These are phyloP conservation scores for Sistotremastrum suecicum DNA, from an alignment of 768 basidiomycete species.

Conservation along the genomic window DNA sequence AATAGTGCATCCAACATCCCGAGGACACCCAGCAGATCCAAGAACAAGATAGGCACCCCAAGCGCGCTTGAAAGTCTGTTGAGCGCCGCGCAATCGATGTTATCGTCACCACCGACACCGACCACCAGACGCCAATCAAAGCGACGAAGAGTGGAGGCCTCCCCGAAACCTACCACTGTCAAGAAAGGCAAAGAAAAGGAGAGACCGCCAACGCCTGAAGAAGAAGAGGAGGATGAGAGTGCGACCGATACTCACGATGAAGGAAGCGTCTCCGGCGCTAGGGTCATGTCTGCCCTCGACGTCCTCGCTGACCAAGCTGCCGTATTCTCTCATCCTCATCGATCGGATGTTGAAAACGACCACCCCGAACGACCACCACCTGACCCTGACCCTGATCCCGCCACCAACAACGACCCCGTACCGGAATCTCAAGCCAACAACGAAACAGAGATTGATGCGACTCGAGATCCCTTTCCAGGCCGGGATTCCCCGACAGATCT, in stretches of 20 bases:
- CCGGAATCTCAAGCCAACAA: slow-evolving; percentile 10
- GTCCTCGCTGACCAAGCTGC: slow-evolving; percentile 66
- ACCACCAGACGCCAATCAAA: slow-evolving; percentile 26
- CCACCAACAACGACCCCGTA: neutral
- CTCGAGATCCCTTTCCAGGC: slow-evolving; percentile 16
- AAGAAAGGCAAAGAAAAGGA: slow-evolving; percentile 2
- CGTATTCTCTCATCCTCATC: slow-evolving; percentile 23
- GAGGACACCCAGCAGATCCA: slow-evolving; percentile 9
- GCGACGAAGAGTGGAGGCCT: slow-evolving; percentile 14
- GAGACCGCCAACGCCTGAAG: neutral
- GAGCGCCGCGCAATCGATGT: slow-evolving; percentile 45
- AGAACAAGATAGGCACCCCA: neutral
- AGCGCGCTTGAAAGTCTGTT: slow-evolving; percentile 47
- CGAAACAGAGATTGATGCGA: slow-evolving; percentile 7
- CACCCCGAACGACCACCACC: slow-evolving; percentile 7
- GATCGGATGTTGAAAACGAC: slow-evolving; percentile 18
- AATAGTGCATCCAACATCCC: slow-evolving; percentile 5
- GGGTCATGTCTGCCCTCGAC: slow-evolving; percentile 43
- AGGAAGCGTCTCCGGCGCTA: neutral
- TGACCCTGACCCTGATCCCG: neutral
- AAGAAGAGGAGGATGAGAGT: too few relatives aligned
- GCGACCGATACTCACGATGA: too few relatives aligned
- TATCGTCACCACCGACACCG: slow-evolving; percentile 20
- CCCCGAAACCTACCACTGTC: neutral
- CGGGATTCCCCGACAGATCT: slow-evolving; percentile 18